phyloP scores from a whole-genome alignment of 2,329 filamentous ascomycete genomes.

The Graphiopsis chlorocephala region DNA sequence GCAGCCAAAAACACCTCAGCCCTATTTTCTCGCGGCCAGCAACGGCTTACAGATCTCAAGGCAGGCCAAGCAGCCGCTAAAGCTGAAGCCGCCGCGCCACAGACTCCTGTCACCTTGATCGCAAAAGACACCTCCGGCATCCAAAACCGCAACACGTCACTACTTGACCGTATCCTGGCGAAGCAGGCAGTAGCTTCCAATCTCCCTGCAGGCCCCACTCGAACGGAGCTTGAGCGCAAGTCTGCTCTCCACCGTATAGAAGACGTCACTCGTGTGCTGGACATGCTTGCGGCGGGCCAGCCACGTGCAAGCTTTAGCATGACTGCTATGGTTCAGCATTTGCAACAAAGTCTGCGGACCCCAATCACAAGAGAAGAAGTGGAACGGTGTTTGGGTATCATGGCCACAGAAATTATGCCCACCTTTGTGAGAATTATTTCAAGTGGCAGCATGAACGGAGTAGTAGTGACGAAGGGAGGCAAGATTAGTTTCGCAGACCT shows the following conservation, averaged over 20 bases:
- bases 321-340: slow-evolving; percentile 39
- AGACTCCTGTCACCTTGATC: slow-evolving; percentile 4
- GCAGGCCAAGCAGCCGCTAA: slow-evolving; percentile 41
- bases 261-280: slow-evolving; percentile 45
- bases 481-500: slow-evolving; percentile 28
- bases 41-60: slow-evolving; percentile 67
- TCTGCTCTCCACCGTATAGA: slow-evolving; percentile 48
- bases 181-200: slow-evolving; percentile 44
- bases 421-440: slow-evolving; percentile 42
- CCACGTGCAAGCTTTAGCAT: slow-evolving; percentile 46
- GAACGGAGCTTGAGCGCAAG: slow-evolving; percentile 43
- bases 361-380: slow-evolving; percentile 47
- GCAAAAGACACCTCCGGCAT: slow-evolving; percentile 38
- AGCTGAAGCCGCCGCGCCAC: slow-evolving; percentile 17
- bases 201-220: slow-evolving; percentile 39
- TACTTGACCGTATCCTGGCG: slow-evolving; percentile 51
- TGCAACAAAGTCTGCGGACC: slow-evolving; percentile 46
- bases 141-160: slow-evolving; percentile 40
- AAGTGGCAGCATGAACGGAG: slow-evolving; percentile 41
- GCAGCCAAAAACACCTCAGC: slow-evolving; percentile 54
- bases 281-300: slow-evolving; percentile 39
- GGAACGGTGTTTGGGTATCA: slow-evolving; percentile 41
- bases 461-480: slow-evolving; percentile 39
- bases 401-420: slow-evolving; percentile 44
- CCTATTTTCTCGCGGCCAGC: slow-evolving; percentile 64